phyloP scores from a whole-genome alignment of 495 filamentous ascomycete genomes.

The Sporormia fimetaria region DNA sequence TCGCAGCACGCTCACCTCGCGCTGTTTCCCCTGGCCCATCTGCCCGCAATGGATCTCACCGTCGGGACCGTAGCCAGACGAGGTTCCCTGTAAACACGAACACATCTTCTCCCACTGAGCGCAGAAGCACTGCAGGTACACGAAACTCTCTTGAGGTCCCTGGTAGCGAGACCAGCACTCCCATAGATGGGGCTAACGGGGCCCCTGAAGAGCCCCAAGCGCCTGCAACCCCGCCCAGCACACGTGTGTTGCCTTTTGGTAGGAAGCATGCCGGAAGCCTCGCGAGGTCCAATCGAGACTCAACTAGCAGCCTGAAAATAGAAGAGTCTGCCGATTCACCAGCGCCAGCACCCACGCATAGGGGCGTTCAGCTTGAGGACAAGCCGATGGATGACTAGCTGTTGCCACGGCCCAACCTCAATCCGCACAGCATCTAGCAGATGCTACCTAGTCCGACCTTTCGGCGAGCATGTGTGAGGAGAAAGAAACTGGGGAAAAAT shows the following conservation, averaged over 20 bases:
- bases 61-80: constrained; percentile 68
- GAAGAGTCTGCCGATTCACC: constrained; percentile 25
- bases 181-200: constrained; percentile 20
- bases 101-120: constrained; percentile 41
- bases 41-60: constrained; percentile 64
- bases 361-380: constrained; percentile 70
- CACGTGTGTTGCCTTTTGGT: constrained; percentile 22
- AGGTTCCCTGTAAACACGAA: constrained; percentile 64
- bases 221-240: constrained; percentile 27
- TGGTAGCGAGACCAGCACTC: constrained; percentile 23
- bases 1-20: constrained; percentile 45
- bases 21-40: constrained; percentile 44
- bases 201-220: constrained; percentile 4
- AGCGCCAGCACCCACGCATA: too few species aligned
- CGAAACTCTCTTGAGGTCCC: constrained; percentile 52
- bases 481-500: too few species aligned
- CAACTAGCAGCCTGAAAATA: constrained; percentile 31
- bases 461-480: too few species aligned
- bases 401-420: too few species aligned
- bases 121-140: constrained; percentile 41
- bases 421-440: too few species aligned
- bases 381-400: constrained; percentile 74
- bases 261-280: constrained; percentile 19
- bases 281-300: constrained; percentile 29
- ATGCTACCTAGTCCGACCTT: background rate